These are phyloP conservation scores for Acer saccharum DNA, from an alignment of 345 rosid species.

Conservation along the genomic window DNA sequence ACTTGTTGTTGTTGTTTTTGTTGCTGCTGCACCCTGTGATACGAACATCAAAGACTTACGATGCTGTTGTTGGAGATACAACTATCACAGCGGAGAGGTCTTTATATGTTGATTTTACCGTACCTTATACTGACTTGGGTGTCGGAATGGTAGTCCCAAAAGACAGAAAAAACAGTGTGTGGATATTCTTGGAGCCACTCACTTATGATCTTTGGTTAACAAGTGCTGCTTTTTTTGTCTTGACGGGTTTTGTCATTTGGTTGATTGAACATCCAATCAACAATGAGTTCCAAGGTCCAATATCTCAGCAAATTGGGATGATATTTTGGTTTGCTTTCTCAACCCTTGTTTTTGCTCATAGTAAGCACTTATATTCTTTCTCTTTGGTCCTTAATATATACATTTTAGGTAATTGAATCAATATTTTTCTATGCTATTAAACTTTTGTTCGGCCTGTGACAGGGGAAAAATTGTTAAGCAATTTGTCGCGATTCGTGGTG, in stretches of 20 bases:
- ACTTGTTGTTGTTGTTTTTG: too few species aligned
- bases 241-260: constrained; percentile 35
- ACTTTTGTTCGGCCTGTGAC: not conserved
- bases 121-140: constrained; percentile 34
- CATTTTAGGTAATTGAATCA: too few species aligned
- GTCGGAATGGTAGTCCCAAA: constrained; percentile 23
- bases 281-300: constrained; percentile 19
- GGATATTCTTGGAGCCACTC: constrained; percentile 8
- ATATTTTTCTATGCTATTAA: too few species aligned
- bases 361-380: constrained; percentile 7
- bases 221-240: constrained; percentile 14
- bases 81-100: constrained; percentile 44
- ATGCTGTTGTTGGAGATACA: constrained; percentile 49
- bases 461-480: constrained; percentile 23
- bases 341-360: constrained; percentile 21
- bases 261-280: constrained; percentile 33
- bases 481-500: constrained; percentile 33
- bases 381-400: too few species aligned
- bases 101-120: constrained; percentile 47
- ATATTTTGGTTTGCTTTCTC: constrained; percentile 33
- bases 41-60: constrained; percentile 28
- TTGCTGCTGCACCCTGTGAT: too few species aligned
- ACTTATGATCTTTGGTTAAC: constrained; percentile 23
- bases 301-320: constrained; percentile 17
- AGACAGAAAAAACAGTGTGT: constrained; percentile 11